Base-by-base conservation (phyloP, 2,329 filamentous ascomycete species). In the Periconia macrospinosa region DNA sequence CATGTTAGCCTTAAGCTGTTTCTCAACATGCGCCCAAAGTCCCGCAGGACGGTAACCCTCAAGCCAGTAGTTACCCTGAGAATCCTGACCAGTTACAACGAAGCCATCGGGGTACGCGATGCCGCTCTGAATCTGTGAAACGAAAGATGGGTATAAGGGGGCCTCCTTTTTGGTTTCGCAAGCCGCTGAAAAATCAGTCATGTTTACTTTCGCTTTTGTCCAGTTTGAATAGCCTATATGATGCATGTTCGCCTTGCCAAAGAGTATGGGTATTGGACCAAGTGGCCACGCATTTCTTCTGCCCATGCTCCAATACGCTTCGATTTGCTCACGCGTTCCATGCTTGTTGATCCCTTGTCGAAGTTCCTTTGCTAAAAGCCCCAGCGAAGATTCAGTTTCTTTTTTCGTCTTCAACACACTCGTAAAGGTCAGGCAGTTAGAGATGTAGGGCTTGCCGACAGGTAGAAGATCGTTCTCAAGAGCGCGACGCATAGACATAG, bases 211-310 rank as follows among this genome's bases (percentile, higher is more conserved):
- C 7, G 44, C 47, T n/a, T 50, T 54, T 15, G 33, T 47, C 47
- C 52, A 54, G 27, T 54, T 54, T 2, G 47, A 50, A 15, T 35
- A 50, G 2, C 42, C 47, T 11, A 54, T 40, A 33, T 47, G 46
- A 18, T 46, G 7, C 52, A 54, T 54, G 27, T 47, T 47, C 19
- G 23, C 40, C 18, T 54, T 33, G 40, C 52, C 52, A 44, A 54
- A 54, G 7, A 54, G 50, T 3, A 44, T 43, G 33, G 42, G 52
- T 17, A 54, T 27, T 41, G 41, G 9, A 19, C 20, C 42, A 33
- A 45, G 41, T 14, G 42, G 42, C 11, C 18, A 35, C 14, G 6
- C 15, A 17, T 27, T 50, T n/a, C 20, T 23, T 8, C 52, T 47
- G 5, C 19, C 17, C 19, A 54, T 41, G 33, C 35, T 35, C n/a